Percentiles rank a stretch among this genome's conserved stretches.
These are phyloP conservation scores for Biscogniauxia marginata DNA, from an alignment of 2,329 filamentous ascomycete genomes.

Conservation along the genomic window DNA sequence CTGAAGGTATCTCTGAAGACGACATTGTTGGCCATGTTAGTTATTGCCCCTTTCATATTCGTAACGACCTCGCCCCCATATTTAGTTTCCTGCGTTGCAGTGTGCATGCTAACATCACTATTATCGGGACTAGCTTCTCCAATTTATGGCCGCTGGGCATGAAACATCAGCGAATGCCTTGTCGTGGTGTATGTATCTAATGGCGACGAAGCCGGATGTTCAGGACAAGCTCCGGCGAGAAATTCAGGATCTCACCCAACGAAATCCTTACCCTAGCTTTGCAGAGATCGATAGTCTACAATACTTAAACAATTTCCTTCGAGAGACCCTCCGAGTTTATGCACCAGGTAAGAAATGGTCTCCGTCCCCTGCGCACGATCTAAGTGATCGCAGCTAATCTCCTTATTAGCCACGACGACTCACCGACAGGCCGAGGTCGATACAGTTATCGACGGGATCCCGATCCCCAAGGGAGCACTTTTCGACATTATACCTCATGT, in stretches of 20 bases:
- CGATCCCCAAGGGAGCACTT: conserved; percentile 24
- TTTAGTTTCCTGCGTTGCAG: neutral
- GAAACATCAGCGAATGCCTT: conserved; percentile 38
- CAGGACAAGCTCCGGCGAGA: conserved; percentile 28
- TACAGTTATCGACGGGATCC: conserved; percentile 20
- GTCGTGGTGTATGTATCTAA: conserved; percentile 35
- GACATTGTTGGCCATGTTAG: conserved; percentile 27
- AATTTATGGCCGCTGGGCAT: conserved; percentile 38
- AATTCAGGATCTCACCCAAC: neutral
- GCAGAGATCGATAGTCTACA: conserved; percentile 7
- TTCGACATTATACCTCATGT: conserved; percentile 22
- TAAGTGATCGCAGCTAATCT: neutral
- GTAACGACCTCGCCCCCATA: neutral
- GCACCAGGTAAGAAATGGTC: conserved; percentile 7
- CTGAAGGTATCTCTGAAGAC: conserved; percentile 24
- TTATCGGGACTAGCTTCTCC: conserved; percentile 25
- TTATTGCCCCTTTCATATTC: neutral
- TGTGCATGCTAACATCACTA: neutral
- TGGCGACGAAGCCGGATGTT: conserved; percentile 33
- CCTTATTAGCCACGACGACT: conserved; percentile 5
- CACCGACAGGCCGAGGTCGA: conserved; percentile 16
- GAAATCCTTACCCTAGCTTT: neutral
- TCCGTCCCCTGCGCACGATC: neutral
- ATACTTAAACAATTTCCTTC: conserved; percentile 11
- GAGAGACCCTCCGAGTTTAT: conserved; percentile 8